A percentile compares a stretch with the other conserved stretches of the same genome.
phyloP scores from a whole-genome alignment of 192 early-diverging fungal species.

The Backusella circina region DNA sequence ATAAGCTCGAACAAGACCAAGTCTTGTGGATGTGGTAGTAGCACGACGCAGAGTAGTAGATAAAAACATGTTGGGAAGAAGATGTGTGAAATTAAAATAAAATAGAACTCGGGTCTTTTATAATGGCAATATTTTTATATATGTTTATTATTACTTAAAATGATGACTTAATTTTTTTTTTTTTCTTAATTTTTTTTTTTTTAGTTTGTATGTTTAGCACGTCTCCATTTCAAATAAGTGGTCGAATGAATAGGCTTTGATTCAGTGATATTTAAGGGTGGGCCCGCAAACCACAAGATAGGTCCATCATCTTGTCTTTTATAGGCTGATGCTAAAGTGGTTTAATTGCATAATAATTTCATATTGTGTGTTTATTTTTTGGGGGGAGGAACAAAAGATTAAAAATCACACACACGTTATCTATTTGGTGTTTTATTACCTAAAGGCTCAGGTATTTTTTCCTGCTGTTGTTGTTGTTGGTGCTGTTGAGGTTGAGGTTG shows the following conservation, averaged over 20 bases:
- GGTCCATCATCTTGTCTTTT: conserved; percentile 9
- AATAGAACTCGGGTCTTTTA: neutral
- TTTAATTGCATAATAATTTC: neutral
- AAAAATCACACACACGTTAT: neutral
- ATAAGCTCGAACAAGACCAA: neutral
- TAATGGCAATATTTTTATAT: no score
- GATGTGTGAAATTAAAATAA: neutral
- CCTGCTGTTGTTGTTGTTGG: neutral
- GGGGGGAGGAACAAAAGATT: neutral
- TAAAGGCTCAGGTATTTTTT: neutral
- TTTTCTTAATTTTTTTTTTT: neutral
- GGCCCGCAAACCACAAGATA: conserved; percentile 22
- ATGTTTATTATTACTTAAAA: no score
- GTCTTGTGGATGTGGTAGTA: neutral
- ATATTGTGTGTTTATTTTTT: neutral
- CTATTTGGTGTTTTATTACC: neutral
- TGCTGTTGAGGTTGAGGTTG: neutral
- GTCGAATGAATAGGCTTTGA: conserved; percentile 9
- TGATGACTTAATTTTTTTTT: no score
- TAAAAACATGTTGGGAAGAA: neutral
- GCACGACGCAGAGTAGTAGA: neutral
- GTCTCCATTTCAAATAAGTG: conserved; percentile 20
- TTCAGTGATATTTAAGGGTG: conserved; percentile 11
- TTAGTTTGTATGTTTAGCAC: neutral
- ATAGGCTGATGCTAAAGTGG: conserved; percentile 10